A percentile compares a stretch with the other conserved stretches of the same genome.
These are phyloP conservation scores for Posidonia oceanica DNA, from an alignment of 116 monocot species.

Conservation along the genomic window DNA sequence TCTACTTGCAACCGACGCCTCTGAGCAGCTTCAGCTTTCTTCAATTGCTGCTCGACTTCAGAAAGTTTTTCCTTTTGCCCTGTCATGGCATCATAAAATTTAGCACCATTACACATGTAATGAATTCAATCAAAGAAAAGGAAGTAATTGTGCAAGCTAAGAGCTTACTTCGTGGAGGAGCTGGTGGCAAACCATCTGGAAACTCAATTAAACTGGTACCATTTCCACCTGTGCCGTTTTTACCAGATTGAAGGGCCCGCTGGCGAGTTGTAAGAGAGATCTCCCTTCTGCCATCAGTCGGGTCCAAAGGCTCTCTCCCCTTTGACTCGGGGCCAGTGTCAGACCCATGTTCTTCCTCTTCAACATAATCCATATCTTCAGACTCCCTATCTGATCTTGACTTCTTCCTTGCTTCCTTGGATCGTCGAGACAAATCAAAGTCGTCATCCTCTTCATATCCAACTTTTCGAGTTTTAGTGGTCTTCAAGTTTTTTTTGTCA, in stretches of 20 bases:
- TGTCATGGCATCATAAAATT: conserved; percentile 8
- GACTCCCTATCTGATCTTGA: conserved; percentile 23
- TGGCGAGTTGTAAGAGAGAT: conserved; percentile 69
- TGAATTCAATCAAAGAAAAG: not conserved
- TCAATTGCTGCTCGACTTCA: conserved; percentile 79
- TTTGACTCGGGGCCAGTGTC: conserved; percentile 32
- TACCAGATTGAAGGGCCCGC: conserved; percentile 63
- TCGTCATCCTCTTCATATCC: conserved; percentile 40
- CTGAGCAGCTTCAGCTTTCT: conserved; percentile 91
- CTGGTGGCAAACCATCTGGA: conserved; percentile 73
- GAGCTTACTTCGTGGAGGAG: conserved; percentile 78
- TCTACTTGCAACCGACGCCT: conserved; percentile 86
- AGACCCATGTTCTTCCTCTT: conserved; percentile 39
- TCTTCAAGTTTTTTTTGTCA: conserved; percentile 13
- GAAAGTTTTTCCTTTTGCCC: conserved; percentile 84
- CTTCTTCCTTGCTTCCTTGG: conserved; percentile 22
- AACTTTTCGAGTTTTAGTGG: conserved; percentile 9
- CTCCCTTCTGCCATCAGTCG: conserved; percentile 35
- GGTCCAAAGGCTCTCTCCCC: conserved; percentile 18
- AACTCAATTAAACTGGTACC: conserved; percentile 60
- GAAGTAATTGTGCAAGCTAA: not conserved
- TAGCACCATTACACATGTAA: no score
- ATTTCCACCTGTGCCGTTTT: conserved; percentile 22
- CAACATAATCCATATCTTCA: conserved; percentile 29
- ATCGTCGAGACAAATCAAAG: conserved; percentile 16